Percentiles rank a stretch among this genome's conserved stretches.
These are phyloP conservation scores for Coemansia erecta DNA, from an alignment of 192 early-diverging fungal species.

Conservation along the genomic window DNA sequence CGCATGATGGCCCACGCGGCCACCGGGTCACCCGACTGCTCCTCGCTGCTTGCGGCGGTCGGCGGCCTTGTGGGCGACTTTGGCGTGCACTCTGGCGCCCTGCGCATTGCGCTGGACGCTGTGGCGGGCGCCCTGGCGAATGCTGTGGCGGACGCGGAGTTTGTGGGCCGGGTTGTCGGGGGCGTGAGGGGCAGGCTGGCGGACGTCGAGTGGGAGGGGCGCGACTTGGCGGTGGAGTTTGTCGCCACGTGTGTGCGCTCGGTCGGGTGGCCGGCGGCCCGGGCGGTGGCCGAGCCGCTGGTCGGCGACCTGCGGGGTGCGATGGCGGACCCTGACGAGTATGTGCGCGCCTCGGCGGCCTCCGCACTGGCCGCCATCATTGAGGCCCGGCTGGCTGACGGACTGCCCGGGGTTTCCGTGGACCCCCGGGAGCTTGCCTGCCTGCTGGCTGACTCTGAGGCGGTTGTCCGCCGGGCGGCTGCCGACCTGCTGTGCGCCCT, in stretches of 20 bases:
- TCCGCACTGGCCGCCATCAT: conserved; percentile 17
- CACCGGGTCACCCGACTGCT: no score
- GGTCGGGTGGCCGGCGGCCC: background rate
- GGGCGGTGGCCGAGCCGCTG: conserved; percentile 7
- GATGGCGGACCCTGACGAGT: conserved; percentile 36
- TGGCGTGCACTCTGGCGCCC: no score
- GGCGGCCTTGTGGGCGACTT: no score
- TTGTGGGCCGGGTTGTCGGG: conserved; percentile 3
- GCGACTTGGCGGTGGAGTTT: conserved; percentile 46
- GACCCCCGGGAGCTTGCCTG: background rate
- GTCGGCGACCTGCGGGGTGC: conserved; percentile 18
- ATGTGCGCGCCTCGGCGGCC: conserved; percentile 43
- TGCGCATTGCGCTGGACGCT: no score
- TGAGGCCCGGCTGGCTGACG: no score
- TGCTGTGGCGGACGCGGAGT: background rate
- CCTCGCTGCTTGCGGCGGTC: no score
- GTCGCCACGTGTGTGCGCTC: background rate
- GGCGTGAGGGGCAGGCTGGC: conserved; percentile 18
- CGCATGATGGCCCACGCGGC: no score
- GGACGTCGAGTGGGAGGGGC: conserved; percentile 46
- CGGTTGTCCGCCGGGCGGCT: conserved; percentile 45
- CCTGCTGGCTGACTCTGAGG: conserved; percentile 38
- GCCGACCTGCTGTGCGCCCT: conserved; percentile 24
- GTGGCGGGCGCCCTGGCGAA: background rate
- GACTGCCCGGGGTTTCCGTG: background rate